Evolutionary conservation across 306 rosid genomes (phyloP).

Genomic region (Senna tora): DNA sequence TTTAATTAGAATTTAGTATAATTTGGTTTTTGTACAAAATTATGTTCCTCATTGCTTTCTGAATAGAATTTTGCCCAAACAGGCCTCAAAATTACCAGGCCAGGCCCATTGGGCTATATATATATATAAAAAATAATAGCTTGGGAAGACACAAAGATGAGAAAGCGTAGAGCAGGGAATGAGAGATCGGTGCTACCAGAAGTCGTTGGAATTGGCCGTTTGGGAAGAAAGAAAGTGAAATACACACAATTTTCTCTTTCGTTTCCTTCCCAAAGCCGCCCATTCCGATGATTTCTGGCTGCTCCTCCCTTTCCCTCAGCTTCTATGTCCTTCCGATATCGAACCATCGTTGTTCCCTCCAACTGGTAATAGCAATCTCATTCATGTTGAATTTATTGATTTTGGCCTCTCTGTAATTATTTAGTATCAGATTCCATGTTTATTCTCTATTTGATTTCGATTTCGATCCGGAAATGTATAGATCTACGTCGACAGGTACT

Average conservation of each 20-base stretch:
- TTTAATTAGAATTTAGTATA: no score
- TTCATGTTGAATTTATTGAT: not conserved
- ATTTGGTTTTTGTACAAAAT: no score
- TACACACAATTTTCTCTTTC: not conserved
- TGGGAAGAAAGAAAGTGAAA: conserved; percentile 43
- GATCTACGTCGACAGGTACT: not conserved
- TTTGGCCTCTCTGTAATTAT: not conserved
- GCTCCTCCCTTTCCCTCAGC: conserved; percentile 60
- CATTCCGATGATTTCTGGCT: conserved; percentile 56
- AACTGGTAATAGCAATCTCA: not conserved
- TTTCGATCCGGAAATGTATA: not conserved
- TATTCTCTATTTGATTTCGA: not conserved
- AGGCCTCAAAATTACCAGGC: no score
- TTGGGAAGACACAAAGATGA: no score
- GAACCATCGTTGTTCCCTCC: not conserved
- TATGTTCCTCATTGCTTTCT: no score
- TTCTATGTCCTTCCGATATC: not conserved
- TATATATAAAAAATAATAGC: not conserved
- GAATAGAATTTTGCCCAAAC: no score
- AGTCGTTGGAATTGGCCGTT: conserved; percentile 55
- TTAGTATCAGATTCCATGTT: not conserved
- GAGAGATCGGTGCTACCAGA: conserved; percentile 50
- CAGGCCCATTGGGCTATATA: not conserved
- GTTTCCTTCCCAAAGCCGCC: conserved; percentile 55
- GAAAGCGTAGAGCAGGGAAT: conserved; percentile 42